Conservation (phyloP, 1,139 yeast species). For the Saccharomyces hybrid region DNA sequence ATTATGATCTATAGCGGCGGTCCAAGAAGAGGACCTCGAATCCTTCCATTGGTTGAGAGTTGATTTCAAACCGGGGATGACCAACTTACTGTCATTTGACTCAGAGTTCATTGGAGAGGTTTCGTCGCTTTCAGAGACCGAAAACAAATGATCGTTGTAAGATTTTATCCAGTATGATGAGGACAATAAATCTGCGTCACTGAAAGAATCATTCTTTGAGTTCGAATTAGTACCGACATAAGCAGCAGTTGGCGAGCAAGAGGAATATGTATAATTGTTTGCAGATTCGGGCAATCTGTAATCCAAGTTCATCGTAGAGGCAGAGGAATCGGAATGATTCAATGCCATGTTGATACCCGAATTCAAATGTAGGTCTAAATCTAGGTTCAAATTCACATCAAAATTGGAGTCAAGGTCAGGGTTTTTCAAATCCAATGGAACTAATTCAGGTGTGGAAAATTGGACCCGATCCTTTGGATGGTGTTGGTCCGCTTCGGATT, state of each 20-base stretch:
- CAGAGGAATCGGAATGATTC: neutral
- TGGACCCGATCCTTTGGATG: slow-evolving; percentile 35
- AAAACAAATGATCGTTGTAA: neutral
- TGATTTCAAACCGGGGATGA: neutral
- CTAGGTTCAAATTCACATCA: neutral
- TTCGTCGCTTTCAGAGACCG: neutral
- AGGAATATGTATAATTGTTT: neutral
- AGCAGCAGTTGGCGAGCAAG: neutral
- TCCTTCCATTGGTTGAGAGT: neutral
- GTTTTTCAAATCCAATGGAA: slow-evolving; percentile 35
- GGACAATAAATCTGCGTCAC: neutral
- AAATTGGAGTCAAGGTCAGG: slow-evolving; percentile 1
- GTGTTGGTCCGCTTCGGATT: slow-evolving; percentile 3
- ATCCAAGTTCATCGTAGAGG: neutral
- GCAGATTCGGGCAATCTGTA: neutral
- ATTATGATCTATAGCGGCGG: neutral
- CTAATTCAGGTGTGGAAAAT: slow-evolving; percentile 56
- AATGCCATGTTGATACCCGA: neutral
- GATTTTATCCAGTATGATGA: neutral
- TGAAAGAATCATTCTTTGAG: neutral
- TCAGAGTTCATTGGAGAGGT: neutral
- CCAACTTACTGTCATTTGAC: neutral
- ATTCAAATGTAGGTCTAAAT: neutral
- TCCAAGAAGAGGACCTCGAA: neutral
- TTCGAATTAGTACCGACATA: neutral